A percentile compares a stretch with the other conserved stretches of the same genome.
These are phyloP conservation scores for Starmerella tilneyi DNA, from an alignment of 805 yeast species.

Conservation along the genomic window DNA sequence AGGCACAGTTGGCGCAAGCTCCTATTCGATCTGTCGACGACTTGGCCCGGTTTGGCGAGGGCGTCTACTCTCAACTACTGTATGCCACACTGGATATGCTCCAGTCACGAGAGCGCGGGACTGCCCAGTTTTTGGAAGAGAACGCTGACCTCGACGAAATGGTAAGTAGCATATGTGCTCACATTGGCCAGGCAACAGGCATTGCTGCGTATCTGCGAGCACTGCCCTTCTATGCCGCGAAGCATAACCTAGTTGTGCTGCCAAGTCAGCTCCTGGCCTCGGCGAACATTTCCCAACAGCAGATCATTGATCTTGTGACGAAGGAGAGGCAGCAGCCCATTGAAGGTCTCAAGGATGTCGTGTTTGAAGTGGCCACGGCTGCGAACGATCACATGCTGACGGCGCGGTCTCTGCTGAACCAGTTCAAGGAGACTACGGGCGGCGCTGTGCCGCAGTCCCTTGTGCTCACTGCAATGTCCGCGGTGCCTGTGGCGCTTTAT, in stretches of 20 bases:
- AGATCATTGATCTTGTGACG: constrained; percentile 39
- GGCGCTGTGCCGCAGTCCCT: constrained; percentile 42
- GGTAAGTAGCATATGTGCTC: constrained; percentile 58
- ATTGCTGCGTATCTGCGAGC: constrained; percentile 57
- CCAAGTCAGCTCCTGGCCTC: constrained; percentile 54
- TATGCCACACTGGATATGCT: constrained; percentile 36
- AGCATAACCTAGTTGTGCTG: constrained; percentile 43
- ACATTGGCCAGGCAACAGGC: constrained; percentile 72
- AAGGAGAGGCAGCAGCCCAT: constrained; percentile 21
- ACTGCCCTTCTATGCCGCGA: constrained; percentile 44
- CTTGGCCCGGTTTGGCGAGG: constrained; percentile 71
- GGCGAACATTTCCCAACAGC: constrained; percentile 52
- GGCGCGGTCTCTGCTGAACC: constrained; percentile 46
- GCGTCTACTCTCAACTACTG: constrained; percentile 61
- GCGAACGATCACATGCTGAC: constrained; percentile 75
- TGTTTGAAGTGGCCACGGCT: constrained; percentile 57
- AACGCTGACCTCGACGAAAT: constrained; percentile 37
- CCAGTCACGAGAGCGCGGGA: constrained; percentile 51
- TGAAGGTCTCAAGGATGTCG: constrained; percentile 36
- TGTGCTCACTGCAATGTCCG: constrained; percentile 56
- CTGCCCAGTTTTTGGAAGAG: constrained; percentile 40
- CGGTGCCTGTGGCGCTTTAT: constrained; percentile 55
- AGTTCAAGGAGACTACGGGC: constrained; percentile 36
- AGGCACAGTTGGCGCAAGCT: constrained; percentile 41
- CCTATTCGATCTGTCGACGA: constrained; percentile 43